phyloP scores from a whole-genome alignment of 2,329 filamentous ascomycete species.

The Colletotrichum sp. region DNA sequence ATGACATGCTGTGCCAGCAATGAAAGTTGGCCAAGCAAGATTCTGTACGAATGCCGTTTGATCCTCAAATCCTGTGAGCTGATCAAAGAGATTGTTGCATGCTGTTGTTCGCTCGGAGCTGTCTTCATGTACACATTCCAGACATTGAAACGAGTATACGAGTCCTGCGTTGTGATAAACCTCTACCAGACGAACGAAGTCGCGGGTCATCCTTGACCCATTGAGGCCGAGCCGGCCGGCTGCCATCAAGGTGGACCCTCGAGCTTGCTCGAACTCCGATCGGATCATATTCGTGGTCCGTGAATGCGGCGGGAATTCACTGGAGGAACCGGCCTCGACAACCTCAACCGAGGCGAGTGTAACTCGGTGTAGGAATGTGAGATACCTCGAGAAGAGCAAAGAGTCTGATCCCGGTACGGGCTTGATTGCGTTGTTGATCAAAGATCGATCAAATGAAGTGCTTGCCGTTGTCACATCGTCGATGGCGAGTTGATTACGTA shows the following conservation, averaged over 20 bases:
- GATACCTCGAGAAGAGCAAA: slow-evolving; percentile 29
- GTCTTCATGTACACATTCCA: slow-evolving; percentile 21
- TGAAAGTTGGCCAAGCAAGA: slow-evolving; percentile 32
- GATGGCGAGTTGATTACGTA: slow-evolving; percentile 32
- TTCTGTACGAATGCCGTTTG: slow-evolving; percentile 29
- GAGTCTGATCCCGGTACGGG: not conserved
- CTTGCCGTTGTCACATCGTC: slow-evolving; percentile 31
- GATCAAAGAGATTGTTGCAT: slow-evolving; percentile 25
- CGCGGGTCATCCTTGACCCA: slow-evolving; percentile 21
- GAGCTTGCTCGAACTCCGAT: slow-evolving; percentile 29
- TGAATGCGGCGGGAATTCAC: not conserved
- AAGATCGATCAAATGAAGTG: slow-evolving; percentile 28
- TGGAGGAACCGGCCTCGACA: not conserved
- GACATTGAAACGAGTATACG: slow-evolving; percentile 30
- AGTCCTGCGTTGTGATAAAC: slow-evolving; percentile 32
- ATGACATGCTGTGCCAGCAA: slow-evolving; percentile 31
- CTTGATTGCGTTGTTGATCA: slow-evolving; percentile 21
- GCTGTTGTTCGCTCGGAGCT: slow-evolving; percentile 21
- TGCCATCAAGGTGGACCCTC: slow-evolving; percentile 30
- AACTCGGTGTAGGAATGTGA: slow-evolving; percentile 23
- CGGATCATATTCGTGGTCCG: not conserved
- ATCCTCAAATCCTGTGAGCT: slow-evolving; percentile 26
- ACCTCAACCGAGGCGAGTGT: slow-evolving; percentile 24
- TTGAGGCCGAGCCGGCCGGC: slow-evolving; percentile 27
- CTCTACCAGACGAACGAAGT: slow-evolving; percentile 32